Evolutionary conservation across 352 stramenopile genomes (phyloP).

Genomic region (Phytophthora tentaculata): DNA sequence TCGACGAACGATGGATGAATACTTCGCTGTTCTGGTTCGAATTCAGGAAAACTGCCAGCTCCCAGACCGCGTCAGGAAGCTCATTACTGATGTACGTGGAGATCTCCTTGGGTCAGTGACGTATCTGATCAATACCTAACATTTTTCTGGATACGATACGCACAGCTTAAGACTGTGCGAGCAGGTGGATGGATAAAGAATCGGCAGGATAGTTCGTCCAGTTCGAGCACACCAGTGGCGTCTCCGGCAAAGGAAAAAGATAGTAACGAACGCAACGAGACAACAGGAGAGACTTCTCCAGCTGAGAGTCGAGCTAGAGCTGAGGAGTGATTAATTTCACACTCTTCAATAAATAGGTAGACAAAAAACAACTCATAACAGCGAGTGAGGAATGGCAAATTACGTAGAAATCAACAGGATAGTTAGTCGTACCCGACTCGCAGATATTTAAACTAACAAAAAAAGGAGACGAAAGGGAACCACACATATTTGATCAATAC

Average conservation of each 20-base stretch:
- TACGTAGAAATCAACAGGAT: slow-evolving; percentile 37
- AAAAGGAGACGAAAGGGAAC: slow-evolving; percentile 2
- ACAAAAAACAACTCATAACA: slow-evolving; percentile 22
- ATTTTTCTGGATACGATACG: slow-evolving; percentile 2
- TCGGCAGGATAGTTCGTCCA: slow-evolving; percentile 38
- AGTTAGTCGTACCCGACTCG: slow-evolving; percentile 13
- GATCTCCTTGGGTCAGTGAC: background rate
- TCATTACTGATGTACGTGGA: slow-evolving; percentile 58
- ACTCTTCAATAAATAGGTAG: slow-evolving; percentile 26
- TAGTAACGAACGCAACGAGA: slow-evolving; percentile 15
- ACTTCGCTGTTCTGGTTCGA: slow-evolving; percentile 73
- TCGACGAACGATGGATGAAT: slow-evolving; percentile 83
- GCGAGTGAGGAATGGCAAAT: slow-evolving; percentile 30
- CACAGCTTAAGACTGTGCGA: slow-evolving; percentile 52
- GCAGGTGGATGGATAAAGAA: slow-evolving; percentile 67
- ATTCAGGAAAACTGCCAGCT: slow-evolving; percentile 52
- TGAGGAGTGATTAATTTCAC: background rate
- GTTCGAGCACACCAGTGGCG: slow-evolving; percentile 21
- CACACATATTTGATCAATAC: background rate
- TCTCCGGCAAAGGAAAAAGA: slow-evolving; percentile 32
- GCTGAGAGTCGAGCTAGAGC: slow-evolving; percentile 14
- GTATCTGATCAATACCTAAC: slow-evolving; percentile 7
- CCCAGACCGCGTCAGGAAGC: slow-evolving; percentile 41
- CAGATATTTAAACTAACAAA: slow-evolving; percentile 32
- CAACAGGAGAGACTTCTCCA: slow-evolving; percentile 10